Evolutionary conservation across 208 protist species (phyloP).

Genomic region (Naegleria fowleri): DNA sequence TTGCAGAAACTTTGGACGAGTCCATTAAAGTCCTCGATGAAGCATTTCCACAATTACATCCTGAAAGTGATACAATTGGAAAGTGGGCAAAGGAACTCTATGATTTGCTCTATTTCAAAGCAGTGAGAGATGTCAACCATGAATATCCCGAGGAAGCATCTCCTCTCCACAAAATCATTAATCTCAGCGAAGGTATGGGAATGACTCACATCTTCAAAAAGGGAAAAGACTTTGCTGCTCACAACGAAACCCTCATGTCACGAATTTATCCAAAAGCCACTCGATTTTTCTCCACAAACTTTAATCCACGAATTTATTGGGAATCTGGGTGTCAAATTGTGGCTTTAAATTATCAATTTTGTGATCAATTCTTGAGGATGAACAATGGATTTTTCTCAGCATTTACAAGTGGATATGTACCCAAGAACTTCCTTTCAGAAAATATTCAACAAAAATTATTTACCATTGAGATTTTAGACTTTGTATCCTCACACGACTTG

Average conservation of each 20-base stretch:
- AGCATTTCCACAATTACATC: not conserved
- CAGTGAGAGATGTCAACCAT: not conserved
- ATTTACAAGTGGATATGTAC: not conserved
- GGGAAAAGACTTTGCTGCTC: not conserved
- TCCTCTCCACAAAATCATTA: conserved; percentile 21
- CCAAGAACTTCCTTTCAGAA: not conserved
- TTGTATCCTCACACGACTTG: not conserved
- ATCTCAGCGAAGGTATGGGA: conserved; percentile 26
- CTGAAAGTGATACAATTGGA: not conserved
- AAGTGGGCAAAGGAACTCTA: not conserved
- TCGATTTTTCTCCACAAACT: conserved; percentile 37
- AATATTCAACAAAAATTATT: not conserved
- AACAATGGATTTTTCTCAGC: conserved; percentile 32
- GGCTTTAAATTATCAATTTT: conserved; percentile 41
- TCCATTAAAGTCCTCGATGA: not conserved
- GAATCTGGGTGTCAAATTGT: conserved; percentile 37
- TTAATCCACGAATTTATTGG: conserved; percentile 33
- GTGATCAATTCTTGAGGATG: conserved; percentile 32
- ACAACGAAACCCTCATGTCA: conserved; percentile 33
- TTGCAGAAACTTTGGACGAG: not conserved
- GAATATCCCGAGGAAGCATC: not conserved
- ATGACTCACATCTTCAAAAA: not conserved
- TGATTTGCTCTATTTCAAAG: not conserved
- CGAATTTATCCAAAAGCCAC: conserved; percentile 42
- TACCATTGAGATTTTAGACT: not conserved